Evolutionary conservation across 1,284 basidiomycete genomes (phyloP).

Genomic region (Cryptococcus sp.): DNA sequence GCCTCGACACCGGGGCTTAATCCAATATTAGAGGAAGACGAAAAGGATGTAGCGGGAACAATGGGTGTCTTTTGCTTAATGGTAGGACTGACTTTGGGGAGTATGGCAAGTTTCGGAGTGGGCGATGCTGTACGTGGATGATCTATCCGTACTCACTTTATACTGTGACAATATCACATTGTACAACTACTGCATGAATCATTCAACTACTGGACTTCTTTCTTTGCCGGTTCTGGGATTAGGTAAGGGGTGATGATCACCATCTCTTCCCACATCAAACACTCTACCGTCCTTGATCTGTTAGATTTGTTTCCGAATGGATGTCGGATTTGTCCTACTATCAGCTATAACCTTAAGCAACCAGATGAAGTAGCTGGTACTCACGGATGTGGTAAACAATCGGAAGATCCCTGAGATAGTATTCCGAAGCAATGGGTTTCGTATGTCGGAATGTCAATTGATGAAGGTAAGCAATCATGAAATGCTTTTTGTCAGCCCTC

Average conservation of each 20-base stretch:
- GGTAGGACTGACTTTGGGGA: conserved; percentile 68
- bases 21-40: conserved; percentile 51
- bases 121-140: conserved; percentile 17
- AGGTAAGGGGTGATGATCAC: not conserved
- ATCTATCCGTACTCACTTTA: not conserved
- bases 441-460: not conserved
- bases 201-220: too few species aligned
- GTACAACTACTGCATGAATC: too few species aligned
- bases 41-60: conserved; percentile 77
- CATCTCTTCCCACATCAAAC: not conserved
- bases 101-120: conserved; percentile 72
- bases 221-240: too few species aligned
- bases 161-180: too few species aligned
- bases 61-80: conserved; percentile 73
- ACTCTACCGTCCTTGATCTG: not conserved
- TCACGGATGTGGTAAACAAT: not conserved
- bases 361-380: too few species aligned
- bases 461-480: not conserved
- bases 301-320: too few species aligned
- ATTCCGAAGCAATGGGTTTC: not conserved
- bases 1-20: conserved; percentile 44
- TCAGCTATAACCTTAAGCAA: too few species aligned
- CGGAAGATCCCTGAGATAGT: not conserved
- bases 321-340: not conserved
- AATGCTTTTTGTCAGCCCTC: not conserved